A percentile compares a stretch with the other conserved stretches of the same genome.
phyloP scores from a whole-genome alignment of 768 basidiomycete genomes.

The Auricularia heimuer region DNA sequence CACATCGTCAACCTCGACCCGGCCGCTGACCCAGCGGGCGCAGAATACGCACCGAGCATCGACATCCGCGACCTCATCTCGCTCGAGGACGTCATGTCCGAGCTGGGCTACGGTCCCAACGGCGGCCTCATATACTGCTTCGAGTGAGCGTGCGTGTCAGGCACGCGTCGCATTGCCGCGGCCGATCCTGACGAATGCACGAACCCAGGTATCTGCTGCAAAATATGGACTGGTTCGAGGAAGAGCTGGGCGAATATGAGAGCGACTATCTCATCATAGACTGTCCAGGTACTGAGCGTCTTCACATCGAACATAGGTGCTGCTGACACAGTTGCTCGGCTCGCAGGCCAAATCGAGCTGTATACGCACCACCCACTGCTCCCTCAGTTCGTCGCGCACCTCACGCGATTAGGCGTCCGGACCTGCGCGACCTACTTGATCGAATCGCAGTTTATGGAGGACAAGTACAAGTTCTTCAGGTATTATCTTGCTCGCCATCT shows the following conservation, averaged over 20 bases:
- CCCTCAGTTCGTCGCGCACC: constrained; percentile 72
- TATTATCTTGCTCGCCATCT: constrained; percentile 16
- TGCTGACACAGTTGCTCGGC: neutral
- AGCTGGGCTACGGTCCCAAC: constrained; percentile 92
- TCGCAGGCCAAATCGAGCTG: constrained; percentile 87
- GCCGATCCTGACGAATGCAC: neutral
- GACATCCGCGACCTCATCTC: constrained; percentile 92
- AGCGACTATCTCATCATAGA: constrained; percentile 93
- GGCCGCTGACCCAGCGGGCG: constrained; percentile 75
- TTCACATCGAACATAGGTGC: constrained; percentile 1
- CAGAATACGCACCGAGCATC: constrained; percentile 85
- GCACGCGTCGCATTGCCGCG: neutral
- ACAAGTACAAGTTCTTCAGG: constrained; percentile 97
- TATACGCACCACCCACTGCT: constrained; percentile 98
- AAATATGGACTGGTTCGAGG: constrained; percentile 98
- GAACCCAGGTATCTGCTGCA: constrained; percentile 76
- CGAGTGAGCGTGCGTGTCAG: constrained; percentile 57
- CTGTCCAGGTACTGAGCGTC: constrained; percentile 58
- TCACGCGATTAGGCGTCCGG: constrained; percentile 69
- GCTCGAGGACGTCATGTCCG: constrained; percentile 91
- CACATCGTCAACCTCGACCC: constrained; percentile 98
- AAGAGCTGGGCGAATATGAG: constrained; percentile 88
- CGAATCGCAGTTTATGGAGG: constrained; percentile 99
- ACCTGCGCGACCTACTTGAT: constrained; percentile 87
- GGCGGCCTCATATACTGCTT: constrained; percentile 97